Conservation (phyloP, 78 protist genomes). For the Diacronema lutheri region DNA sequence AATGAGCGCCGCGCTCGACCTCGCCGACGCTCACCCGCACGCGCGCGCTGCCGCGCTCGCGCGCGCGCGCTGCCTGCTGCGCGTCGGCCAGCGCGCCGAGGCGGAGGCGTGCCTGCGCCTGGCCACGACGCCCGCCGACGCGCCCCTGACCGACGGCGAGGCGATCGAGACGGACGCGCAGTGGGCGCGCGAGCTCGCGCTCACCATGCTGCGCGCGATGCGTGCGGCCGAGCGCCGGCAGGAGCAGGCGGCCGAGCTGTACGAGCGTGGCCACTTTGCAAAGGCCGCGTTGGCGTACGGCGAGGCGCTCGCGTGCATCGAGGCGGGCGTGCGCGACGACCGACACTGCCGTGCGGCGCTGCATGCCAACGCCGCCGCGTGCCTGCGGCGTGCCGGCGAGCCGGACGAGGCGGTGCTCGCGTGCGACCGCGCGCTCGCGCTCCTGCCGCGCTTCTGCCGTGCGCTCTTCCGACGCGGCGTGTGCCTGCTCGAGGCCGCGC, state of each 20-base stretch:
- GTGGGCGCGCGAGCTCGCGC: neutral
- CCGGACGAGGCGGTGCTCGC: neutral
- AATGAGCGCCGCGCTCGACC: neutral
- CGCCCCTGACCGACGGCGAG: neutral
- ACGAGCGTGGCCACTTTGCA: neutral
- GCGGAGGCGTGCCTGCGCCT: neutral
- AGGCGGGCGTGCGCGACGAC: constrained; percentile 3
- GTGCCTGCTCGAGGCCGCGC: neutral
- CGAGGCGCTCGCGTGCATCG: neutral
- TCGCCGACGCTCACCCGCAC: neutral
- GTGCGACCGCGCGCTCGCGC: neutral
- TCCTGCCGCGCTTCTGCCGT: constrained; percentile 1
- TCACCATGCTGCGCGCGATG: neutral
- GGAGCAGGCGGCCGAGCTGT: neutral
- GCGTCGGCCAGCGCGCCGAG: constrained; percentile 16
- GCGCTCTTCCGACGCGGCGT: neutral
- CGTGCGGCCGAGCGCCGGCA: neutral
- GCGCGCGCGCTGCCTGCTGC: constrained; percentile 1
- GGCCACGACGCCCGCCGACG: neutral
- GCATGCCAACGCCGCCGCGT: constrained; percentile 12
- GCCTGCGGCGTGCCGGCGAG: neutral
- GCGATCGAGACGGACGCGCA: no score
- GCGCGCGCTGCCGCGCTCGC: neutral
- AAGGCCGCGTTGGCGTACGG: neutral
- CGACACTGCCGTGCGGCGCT: neutral